A percentile compares a stretch with the other conserved stretches of the same genome.
These are phyloP conservation scores for Mortierella claussenii DNA, from an alignment of 192 early-diverging fungal species.

Conservation along the genomic window DNA sequence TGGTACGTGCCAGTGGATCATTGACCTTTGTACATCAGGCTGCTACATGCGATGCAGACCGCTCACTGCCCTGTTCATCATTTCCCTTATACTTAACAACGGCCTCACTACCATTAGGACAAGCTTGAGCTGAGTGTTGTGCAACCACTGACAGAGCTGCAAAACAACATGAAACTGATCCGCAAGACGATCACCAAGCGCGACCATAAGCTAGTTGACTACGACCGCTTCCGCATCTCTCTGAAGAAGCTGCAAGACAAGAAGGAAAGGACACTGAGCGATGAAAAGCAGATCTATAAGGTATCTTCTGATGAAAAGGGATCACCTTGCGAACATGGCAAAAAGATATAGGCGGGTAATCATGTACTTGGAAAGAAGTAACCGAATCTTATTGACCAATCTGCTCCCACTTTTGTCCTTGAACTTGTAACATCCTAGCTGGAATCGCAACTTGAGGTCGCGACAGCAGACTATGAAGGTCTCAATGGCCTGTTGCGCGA, in stretches of 20 bases:
- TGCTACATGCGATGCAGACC: too few relatives aligned
- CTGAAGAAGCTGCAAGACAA: slow-evolving; percentile 83
- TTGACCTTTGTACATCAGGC: too few relatives aligned
- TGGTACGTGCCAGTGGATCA: too few relatives aligned
- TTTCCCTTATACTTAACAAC: too few relatives aligned
- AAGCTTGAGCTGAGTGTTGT: slow-evolving; percentile 83
- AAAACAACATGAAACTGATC: slow-evolving; percentile 80
- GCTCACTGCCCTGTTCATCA: too few relatives aligned
- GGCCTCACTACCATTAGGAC: too few relatives aligned
- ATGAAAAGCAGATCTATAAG: slow-evolving; percentile 76
- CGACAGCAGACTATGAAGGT: slow-evolving; percentile 86
- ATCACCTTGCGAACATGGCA: neutral
- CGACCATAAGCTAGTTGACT: slow-evolving; percentile 92
- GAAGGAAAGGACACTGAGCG: slow-evolving; percentile 65
- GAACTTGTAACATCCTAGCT: slow-evolving; percentile 36
- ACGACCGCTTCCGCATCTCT: slow-evolving; percentile 80
- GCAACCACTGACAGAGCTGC: slow-evolving; percentile 79
- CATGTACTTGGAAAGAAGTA: neutral
- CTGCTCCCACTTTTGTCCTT: neutral
- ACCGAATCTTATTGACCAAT: neutral
- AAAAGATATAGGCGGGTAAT: too few relatives aligned
- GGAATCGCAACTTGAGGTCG: slow-evolving; percentile 79
- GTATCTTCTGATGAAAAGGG: slow-evolving; percentile 15
- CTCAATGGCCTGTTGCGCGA: slow-evolving; percentile 84
- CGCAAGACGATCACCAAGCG: slow-evolving; percentile 89